Conservation (phyloP, 2,329 filamentous ascomycete species). For the Ophiosphaerella herpotricha region DNA sequence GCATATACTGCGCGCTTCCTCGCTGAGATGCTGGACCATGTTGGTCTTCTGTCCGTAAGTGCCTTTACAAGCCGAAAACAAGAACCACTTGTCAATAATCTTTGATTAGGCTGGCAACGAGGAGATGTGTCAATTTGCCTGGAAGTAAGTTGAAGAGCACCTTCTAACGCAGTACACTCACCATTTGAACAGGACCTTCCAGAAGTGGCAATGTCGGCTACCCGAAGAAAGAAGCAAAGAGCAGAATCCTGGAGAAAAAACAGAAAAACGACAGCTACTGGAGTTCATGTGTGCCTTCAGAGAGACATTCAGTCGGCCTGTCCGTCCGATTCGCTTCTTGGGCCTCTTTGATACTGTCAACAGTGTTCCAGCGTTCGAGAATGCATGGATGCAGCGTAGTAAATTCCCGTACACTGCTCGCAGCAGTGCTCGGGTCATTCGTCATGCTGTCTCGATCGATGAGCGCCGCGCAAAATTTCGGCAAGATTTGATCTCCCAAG, state of each 20-base stretch:
- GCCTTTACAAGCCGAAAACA: background rate
- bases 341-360: conserved; percentile 85
- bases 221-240: conserved; percentile 31
- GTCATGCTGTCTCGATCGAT: conserved; percentile 73
- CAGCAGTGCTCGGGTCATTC: conserved; percentile 62
- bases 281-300: conserved; percentile 78
- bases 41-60: conserved; percentile 69
- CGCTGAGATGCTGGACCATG: conserved; percentile 83
- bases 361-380: conserved; percentile 77
- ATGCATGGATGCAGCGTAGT: conserved; percentile 73
- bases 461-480: conserved; percentile 73
- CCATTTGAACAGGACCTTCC: conserved; percentile 58
- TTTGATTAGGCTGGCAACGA: conserved; percentile 70
- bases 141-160: conserved; percentile 57
- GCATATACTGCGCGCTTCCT: conserved; percentile 59
- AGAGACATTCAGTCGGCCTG: conserved; percentile 78
- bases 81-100: background rate
- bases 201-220: conserved; percentile 70
- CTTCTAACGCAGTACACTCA: background rate
- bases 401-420: conserved; percentile 72
- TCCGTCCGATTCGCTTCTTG: conserved; percentile 74
- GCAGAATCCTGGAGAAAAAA: conserved; percentile 48
- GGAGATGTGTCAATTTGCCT: conserved; percentile 82
- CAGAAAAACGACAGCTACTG: conserved; percentile 66
- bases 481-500: conserved; percentile 66